These are phyloP conservation scores for Aspergillus carbonarius DNA, from an alignment of 2,329 filamentous ascomycete species.

Conservation along the genomic window DNA sequence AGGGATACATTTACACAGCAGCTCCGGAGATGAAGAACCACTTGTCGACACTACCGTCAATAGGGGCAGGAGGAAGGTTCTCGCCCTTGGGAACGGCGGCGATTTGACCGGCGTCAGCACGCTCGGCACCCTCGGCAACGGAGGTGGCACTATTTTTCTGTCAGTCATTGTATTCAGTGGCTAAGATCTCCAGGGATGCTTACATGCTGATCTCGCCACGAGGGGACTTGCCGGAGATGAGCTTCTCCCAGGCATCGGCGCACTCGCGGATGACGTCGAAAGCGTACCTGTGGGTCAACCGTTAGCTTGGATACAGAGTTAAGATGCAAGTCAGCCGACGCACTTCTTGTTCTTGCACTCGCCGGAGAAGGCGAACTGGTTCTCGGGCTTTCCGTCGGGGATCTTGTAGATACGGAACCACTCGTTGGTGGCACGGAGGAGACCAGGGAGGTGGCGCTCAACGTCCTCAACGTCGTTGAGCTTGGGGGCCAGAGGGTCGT, in stretches of 20 bases:
- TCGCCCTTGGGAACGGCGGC: constrained; percentile 75
- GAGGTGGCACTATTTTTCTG: constrained; percentile 67
- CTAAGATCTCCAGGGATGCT: constrained; percentile 41
- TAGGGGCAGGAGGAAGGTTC: constrained; percentile 80
- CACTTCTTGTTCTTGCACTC: constrained; percentile 99
- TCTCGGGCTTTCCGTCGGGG: constrained; percentile 99
- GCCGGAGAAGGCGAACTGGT: constrained; percentile 99
- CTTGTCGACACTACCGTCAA: constrained; percentile 97
- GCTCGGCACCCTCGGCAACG: constrained; percentile 68
- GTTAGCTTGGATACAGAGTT: constrained; percentile 14
- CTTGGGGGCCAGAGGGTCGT: constrained; percentile 93
- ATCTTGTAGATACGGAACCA: constrained; percentile 99
- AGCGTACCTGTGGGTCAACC: constrained; percentile 65
- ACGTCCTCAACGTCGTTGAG: constrained; percentile 99
- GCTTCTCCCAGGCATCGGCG: constrained; percentile 92
- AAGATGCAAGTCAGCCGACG: constrained; percentile 25
- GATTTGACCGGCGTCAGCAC: constrained; percentile 67
- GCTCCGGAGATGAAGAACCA: constrained; percentile 99
- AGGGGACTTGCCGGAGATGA: constrained; percentile 85
- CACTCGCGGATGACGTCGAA: constrained; percentile 95
- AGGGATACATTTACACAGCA: constrained; percentile 61
- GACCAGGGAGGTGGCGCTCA: constrained; percentile 94
- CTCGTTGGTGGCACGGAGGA: constrained; percentile 97
- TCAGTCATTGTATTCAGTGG: not conserved
- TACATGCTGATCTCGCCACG: constrained; percentile 79